Evolutionary conservation across 169 alveolate genomes (phyloP), one percentile per base, ranked within the genome.

Genomic region (Eimeria maxima): DNA sequence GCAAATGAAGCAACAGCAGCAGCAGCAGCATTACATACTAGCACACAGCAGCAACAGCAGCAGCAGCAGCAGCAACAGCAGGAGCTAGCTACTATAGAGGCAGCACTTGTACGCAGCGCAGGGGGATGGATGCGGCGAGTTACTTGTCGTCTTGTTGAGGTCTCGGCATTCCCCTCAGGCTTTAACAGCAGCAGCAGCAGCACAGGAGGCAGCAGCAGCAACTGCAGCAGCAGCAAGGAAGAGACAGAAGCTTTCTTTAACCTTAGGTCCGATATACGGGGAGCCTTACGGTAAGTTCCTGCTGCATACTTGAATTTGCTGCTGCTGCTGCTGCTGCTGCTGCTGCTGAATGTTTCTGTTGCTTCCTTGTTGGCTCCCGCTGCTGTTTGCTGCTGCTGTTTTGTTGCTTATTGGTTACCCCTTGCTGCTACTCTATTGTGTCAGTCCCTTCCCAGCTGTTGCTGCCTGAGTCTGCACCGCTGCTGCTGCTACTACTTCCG

Each of bases 251-350:
- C 67, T 33, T 80, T 80, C 65, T 27, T 80, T 44, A 4, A 53
- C 42, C 89, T 80, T 29, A 80, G 89, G 47, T 80, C 89, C 11
- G 65, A 42, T 20, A 27, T 80, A 27, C 60, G 89, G 11, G 89
- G 42, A n/a, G 89, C 89, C 89, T 47, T 80, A 33, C 89, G 89
- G 89, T 80, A 24, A 1, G 89, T 47, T 74, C 33, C 74, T 65
- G 74, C 74, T 65, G 7, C 74, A 6, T 65, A 50, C 60, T 8
- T 13, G 60, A 6, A 5, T 6, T 65, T 65, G 74, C 74, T 65
- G 74, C 74, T 65, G 74, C 74, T 65, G 74, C 74, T 65, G 74
- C 74, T 65, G 74, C 74, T 65, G 74, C 74, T 65, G 74, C 74
- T 65, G 74, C 74, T 65, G 84, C 8, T 22, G 50, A 33, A 1